These are phyloP conservation scores for Cordyceps cicadae DNA, from an alignment of 2,329 filamentous ascomycete genomes.

Conservation along the genomic window DNA sequence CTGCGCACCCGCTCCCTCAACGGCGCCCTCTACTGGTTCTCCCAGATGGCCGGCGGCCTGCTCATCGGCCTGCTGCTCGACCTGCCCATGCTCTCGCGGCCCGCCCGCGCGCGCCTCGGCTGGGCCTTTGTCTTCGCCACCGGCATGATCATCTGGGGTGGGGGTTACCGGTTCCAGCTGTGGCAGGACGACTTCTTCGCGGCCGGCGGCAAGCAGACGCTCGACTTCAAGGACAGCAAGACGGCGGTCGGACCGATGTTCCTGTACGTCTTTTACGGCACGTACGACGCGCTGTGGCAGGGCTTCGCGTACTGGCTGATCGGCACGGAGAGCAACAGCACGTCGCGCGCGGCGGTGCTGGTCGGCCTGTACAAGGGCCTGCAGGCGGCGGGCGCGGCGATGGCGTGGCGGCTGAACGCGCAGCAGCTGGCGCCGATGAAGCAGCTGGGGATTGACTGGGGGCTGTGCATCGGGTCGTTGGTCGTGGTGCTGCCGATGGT, in stretches of 20 bases:
- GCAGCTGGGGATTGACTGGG: slow-evolving; percentile 39
- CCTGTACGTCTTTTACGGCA: slow-evolving; percentile 63
- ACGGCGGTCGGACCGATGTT: slow-evolving; percentile 56
- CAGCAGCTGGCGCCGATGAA: slow-evolving; percentile 27
- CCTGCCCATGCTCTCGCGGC: slow-evolving; percentile 32
- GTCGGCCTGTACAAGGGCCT: slow-evolving; percentile 40
- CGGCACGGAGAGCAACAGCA: slow-evolving; percentile 35
- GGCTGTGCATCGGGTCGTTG: slow-evolving; percentile 34
- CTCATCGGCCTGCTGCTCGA: slow-evolving; percentile 40
- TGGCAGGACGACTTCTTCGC: slow-evolving; percentile 39
- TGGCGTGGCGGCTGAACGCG: slow-evolving; percentile 38
- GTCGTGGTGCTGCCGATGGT: slow-evolving; percentile 35
- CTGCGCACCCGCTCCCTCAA: slow-evolving; percentile 48
- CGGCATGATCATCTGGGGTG: slow-evolving; percentile 48
- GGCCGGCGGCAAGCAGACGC: slow-evolving; percentile 31
- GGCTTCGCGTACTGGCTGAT: slow-evolving; percentile 56
- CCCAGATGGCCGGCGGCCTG: slow-evolving; percentile 46
- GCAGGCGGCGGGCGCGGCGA: slow-evolving; percentile 34
- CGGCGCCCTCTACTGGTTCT: slow-evolving; percentile 46
- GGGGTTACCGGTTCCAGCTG: slow-evolving; percentile 58
- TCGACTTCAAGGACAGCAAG: slow-evolving; percentile 38
- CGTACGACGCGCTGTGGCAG: slow-evolving; percentile 61
- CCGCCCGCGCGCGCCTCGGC: slow-evolving; percentile 36
- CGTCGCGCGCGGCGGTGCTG: slow-evolving; percentile 32
- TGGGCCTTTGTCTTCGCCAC: slow-evolving; percentile 38